Conservation (phyloP, 2,329 filamentous ascomycete genomes). For the Tolypocladium pustulatum region DNA sequence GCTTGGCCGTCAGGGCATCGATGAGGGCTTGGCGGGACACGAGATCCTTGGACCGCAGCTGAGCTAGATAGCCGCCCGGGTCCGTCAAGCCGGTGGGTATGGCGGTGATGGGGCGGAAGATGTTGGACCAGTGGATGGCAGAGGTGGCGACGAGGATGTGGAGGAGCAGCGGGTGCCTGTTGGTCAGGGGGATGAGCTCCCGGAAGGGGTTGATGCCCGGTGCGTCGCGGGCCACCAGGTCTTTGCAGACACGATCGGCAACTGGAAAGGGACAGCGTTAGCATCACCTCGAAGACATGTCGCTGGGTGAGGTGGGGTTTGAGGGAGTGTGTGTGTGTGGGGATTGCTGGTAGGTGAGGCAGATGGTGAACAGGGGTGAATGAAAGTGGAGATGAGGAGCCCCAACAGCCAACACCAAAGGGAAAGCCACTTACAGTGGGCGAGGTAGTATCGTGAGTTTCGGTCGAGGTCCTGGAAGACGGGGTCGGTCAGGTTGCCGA, state of each 20-base stretch:
- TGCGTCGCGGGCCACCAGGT: constrained; percentile 39
- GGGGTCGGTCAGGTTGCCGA: constrained; percentile 37
- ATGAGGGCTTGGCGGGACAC: constrained; percentile 29
- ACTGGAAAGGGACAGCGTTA: constrained; percentile 21
- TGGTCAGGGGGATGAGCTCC: constrained; percentile 35
- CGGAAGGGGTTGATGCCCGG: constrained; percentile 36
- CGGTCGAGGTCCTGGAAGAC: constrained; percentile 41
- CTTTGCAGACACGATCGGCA: constrained; percentile 39
- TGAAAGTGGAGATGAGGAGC: background rate
- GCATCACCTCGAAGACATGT: constrained; percentile 4
- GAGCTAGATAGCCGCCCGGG: constrained; percentile 23
- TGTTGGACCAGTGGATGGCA: constrained; percentile 37
- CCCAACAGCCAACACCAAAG: constrained; percentile 1
- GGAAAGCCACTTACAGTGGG: constrained; percentile 32
- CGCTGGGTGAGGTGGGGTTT: background rate
- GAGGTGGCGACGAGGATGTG: constrained; percentile 39
- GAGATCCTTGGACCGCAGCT: constrained; percentile 26
- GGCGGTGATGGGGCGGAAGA: constrained; percentile 22
- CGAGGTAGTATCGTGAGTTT: constrained; percentile 34
- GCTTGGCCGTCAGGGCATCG: constrained; percentile 35
- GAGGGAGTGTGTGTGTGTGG: background rate
- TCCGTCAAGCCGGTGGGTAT: constrained; percentile 20
- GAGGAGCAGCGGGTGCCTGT: constrained; percentile 32
- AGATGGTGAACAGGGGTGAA: background rate
- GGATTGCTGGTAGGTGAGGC: background rate